Conservation (phyloP, 2,329 filamentous ascomycete genomes). For the Trichoderma semiorbis region DNA sequence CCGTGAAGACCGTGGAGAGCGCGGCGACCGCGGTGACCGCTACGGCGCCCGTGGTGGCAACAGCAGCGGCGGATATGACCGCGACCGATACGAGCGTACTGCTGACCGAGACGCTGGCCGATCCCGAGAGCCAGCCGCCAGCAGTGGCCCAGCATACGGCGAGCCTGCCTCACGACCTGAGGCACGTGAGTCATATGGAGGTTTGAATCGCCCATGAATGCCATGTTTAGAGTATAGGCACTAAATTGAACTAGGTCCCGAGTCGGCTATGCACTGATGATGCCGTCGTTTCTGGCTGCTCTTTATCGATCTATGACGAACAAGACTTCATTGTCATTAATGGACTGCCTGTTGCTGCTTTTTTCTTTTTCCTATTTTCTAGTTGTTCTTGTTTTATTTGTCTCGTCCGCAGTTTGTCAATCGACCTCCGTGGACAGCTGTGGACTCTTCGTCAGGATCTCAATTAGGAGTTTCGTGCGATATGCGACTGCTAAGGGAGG, state of each 20-base stretch:
- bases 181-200: slow-evolving; percentile 43
- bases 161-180: slow-evolving; percentile 43
- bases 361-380: slow-evolving; percentile 22
- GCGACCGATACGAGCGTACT: slow-evolving; percentile 48
- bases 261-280: slow-evolving; percentile 9
- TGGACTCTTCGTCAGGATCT: slow-evolving; percentile 31
- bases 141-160: slow-evolving; percentile 36
- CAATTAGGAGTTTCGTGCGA: slow-evolving; percentile 37
- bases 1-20: slow-evolving; percentile 41
- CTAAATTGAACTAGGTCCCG: slow-evolving; percentile 21
- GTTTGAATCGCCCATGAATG: slow-evolving; percentile 31
- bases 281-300: slow-evolving; percentile 3
- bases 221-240: slow-evolving; percentile 21
- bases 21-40: slow-evolving; percentile 29
- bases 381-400: slow-evolving; percentile 23
- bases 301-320: slow-evolving; percentile 12
- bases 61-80: slow-evolving; percentile 42
- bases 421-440: slow-evolving; percentile 30
- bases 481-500: slow-evolving; percentile 37
- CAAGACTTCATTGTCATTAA: slow-evolving; percentile 21
- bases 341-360: slow-evolving; percentile 28
- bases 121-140: slow-evolving; percentile 38
- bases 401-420: slow-evolving; percentile 28
- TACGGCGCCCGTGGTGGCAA: slow-evolving; percentile 33
- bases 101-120: slow-evolving; percentile 40